These are phyloP conservation scores for Aureobasidium sp. DNA, from an alignment of 2,329 filamentous ascomycete genomes.

Conservation along the genomic window DNA sequence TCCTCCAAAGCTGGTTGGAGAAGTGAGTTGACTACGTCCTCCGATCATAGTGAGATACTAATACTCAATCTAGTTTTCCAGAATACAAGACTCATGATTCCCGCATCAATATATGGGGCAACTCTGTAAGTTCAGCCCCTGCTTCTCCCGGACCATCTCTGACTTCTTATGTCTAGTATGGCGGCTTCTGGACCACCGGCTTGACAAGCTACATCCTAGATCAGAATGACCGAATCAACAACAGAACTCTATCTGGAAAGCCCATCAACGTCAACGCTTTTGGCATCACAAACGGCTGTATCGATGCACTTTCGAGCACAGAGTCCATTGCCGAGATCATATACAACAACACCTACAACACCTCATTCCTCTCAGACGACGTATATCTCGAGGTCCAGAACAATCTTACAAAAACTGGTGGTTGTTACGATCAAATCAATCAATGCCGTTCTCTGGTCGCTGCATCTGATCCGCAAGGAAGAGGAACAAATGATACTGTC, in stretches of 20 bases:
- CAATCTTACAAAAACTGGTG: conserved; percentile 49
- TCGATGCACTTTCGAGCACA: conserved; percentile 53
- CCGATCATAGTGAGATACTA: background rate
- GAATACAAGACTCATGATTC: background rate
- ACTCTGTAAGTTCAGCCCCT: background rate
- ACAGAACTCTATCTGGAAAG: conserved; percentile 42
- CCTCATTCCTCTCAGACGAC: conserved; percentile 25
- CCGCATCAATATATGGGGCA: background rate
- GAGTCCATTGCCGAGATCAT: conserved; percentile 38
- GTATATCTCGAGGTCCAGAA: conserved; percentile 38
- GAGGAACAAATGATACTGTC: conserved; percentile 41
- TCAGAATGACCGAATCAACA: conserved; percentile 64
- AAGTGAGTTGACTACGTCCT: background rate
- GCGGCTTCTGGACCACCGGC: conserved; percentile 70
- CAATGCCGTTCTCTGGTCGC: conserved; percentile 47
- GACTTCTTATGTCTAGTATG: conserved; percentile 35
- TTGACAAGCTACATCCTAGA: conserved; percentile 62
- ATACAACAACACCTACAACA: conserved; percentile 43
- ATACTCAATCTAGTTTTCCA: background rate
- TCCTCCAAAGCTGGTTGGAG: conserved; percentile 57
- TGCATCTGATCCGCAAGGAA: conserved; percentile 57
- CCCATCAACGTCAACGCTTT: conserved; percentile 59
- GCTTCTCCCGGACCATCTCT: background rate
- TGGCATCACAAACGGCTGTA: conserved; percentile 64
- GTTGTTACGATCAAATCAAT: conserved; percentile 60